Percentiles rank a stretch among this genome's conserved stretches.
phyloP scores from a whole-genome alignment of 805 yeast species.

The Cyberlindnera veronae region DNA sequence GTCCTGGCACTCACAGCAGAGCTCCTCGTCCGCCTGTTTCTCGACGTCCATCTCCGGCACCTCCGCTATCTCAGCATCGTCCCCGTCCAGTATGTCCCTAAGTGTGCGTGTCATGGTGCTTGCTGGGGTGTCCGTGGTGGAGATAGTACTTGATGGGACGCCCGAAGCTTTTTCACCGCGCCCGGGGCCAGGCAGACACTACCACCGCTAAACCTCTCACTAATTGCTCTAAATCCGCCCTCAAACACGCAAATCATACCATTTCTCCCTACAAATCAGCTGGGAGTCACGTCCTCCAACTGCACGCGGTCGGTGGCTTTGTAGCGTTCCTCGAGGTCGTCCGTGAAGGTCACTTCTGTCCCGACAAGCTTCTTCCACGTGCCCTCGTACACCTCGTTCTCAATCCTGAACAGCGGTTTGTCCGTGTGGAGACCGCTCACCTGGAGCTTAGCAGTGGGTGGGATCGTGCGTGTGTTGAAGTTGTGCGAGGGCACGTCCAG shows the following conservation, averaged over 20 bases:
- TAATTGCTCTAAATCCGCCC: too few species aligned
- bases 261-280: too few species aligned
- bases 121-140: neutral
- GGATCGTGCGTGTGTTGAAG: conserved; percentile 30
- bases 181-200: too few species aligned
- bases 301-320: conserved; percentile 22
- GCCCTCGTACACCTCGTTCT: conserved; percentile 63
- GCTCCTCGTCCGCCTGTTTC: conserved; percentile 33
- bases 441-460: conserved; percentile 43
- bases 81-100: conserved; percentile 37
- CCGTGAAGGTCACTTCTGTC: conserved; percentile 50
- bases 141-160: too few species aligned
- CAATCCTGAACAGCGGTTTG: conserved; percentile 55
- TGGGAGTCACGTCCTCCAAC: conserved; percentile 25
- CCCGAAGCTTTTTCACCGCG: too few species aligned
- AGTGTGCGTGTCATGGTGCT: conserved; percentile 26
- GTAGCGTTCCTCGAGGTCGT: conserved; percentile 21
- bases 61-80: conserved; percentile 26
- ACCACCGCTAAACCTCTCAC: too few species aligned
- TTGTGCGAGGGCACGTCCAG: conserved; percentile 45
- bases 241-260: too few species aligned
- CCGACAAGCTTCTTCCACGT: conserved; percentile 78
- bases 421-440: conserved; percentile 52
- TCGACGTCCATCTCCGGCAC: conserved; percentile 21
- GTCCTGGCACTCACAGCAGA: conserved; percentile 71